Evolutionary conservation across 2,329 filamentous ascomycete genomes (phyloP).

Genomic region (Apiospora sp.): DNA sequence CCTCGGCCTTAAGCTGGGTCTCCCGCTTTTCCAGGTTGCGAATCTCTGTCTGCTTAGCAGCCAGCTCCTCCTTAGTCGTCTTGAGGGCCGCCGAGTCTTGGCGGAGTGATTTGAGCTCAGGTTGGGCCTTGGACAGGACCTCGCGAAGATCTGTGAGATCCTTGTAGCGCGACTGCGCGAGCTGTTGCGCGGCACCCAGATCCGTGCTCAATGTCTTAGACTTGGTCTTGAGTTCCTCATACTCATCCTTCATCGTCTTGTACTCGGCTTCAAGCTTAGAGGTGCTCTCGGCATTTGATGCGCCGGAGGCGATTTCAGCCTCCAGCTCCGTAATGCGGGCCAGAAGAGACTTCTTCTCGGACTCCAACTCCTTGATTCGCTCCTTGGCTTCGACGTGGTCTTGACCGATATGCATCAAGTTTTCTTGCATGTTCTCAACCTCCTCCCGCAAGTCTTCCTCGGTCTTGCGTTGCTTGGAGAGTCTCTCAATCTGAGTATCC

Average conservation of each 20-base stretch:
- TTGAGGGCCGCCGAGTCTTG: slow-evolving; percentile 81
- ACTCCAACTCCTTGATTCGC: slow-evolving; percentile 73
- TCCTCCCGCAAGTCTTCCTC: slow-evolving; percentile 86
- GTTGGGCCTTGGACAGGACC: slow-evolving; percentile 83
- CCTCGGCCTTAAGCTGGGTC: slow-evolving; percentile 80
- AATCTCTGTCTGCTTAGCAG: slow-evolving; percentile 65
- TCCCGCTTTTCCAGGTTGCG: slow-evolving; percentile 82
- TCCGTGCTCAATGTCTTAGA: slow-evolving; percentile 79
- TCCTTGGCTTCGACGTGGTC: slow-evolving; percentile 87
- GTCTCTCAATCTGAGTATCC: slow-evolving; percentile 74
- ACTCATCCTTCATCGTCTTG: slow-evolving; percentile 59
- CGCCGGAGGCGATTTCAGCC: slow-evolving; percentile 64
- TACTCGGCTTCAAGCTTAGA: slow-evolving; percentile 69
- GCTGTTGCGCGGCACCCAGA: slow-evolving; percentile 82
- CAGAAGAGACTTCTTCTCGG: slow-evolving; percentile 72
- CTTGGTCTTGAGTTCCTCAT: slow-evolving; percentile 74
- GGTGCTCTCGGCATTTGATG: slow-evolving; percentile 50
- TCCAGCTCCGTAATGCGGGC: slow-evolving; percentile 73
- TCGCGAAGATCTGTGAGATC: slow-evolving; percentile 84
- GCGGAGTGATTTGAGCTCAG: slow-evolving; percentile 81
- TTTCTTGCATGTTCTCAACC: slow-evolving; percentile 83
- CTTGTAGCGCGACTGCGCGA: slow-evolving; percentile 87
- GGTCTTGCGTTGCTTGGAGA: slow-evolving; percentile 74
- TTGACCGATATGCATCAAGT: slow-evolving; percentile 79
- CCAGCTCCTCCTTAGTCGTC: slow-evolving; percentile 76